phyloP scores from a whole-genome alignment of 2,329 filamentous ascomycete genomes.

The Fusarium veterinarium region DNA sequence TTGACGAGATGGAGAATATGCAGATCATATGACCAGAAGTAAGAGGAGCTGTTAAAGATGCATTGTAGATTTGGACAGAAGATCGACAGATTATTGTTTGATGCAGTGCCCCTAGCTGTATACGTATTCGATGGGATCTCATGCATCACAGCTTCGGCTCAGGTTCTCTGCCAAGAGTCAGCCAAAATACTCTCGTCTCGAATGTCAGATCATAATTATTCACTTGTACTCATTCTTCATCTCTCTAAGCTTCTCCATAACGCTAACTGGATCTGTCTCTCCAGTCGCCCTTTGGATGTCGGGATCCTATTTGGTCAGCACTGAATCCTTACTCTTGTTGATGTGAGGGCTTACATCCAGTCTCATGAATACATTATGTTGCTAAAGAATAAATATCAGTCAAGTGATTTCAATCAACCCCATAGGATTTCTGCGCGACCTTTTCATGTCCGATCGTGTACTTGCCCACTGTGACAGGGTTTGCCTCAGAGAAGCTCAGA shows the following conservation, averaged over 20 bases:
- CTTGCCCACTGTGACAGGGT: neutral
- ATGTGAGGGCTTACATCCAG: neutral
- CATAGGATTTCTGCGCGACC: neutral
- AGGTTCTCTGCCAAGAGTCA: neutral
- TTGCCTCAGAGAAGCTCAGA: neutral
- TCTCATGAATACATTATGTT: neutral
- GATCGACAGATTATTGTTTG: neutral
- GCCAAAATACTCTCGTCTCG: fast-evolving
- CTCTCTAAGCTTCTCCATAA: neutral
- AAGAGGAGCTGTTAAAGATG: fast-evolving
- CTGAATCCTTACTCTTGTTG: fast-evolving
- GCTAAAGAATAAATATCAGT: neutral
- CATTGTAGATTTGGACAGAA: fast-evolving
- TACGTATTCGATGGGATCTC: fast-evolving
- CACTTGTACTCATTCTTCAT: neutral
- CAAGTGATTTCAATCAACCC: fast-evolving
- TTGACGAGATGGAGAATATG: neutral
- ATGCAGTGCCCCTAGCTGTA: too few relatives aligned
- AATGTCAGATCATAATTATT: neutral
- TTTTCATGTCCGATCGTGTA: neutral
- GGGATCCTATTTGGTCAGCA: neutral
- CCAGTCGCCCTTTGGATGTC: neutral
- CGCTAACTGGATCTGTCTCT: neutral
- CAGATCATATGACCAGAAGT: fast-evolving
- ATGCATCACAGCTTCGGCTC: neutral